Conservation (phyloP, 2,329 filamentous ascomycete species). For the Byssothecium circinans region DNA sequence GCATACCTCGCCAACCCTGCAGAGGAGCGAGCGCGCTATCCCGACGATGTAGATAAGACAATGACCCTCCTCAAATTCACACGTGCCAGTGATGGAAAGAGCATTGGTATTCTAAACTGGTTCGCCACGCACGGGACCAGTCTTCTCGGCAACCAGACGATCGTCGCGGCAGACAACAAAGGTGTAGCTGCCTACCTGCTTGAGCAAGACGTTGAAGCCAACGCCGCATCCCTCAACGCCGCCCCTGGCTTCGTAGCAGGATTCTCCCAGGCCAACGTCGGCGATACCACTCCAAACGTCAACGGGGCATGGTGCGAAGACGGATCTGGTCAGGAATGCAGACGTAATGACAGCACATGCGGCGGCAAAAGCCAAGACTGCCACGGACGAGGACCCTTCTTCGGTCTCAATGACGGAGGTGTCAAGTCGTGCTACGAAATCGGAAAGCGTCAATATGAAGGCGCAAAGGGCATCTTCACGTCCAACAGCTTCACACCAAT, state of each 20-base stretch:
- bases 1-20: slow-evolving; percentile 85
- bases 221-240: slow-evolving; percentile 44
- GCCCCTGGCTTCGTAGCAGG: slow-evolving; percentile 79
- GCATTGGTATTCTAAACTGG: slow-evolving; percentile 83
- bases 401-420: slow-evolving; percentile 63
- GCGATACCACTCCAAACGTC: slow-evolving; percentile 87
- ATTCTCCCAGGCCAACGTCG: slow-evolving; percentile 89
- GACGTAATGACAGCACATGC: slow-evolving; percentile 82
- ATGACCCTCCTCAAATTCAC: slow-evolving; percentile 80
- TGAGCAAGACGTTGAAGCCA: slow-evolving; percentile 65
- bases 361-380: slow-evolving; percentile 70
- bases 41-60: slow-evolving; percentile 69
- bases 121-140: slow-evolving; percentile 92
- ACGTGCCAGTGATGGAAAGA: slow-evolving; percentile 72
- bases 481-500: slow-evolving; percentile 55
- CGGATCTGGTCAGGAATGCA: slow-evolving; percentile 67
- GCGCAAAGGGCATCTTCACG: slow-evolving; percentile 62
- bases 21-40: slow-evolving; percentile 71
- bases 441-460: slow-evolving; percentile 69
- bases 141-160: slow-evolving; percentile 86
- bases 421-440: slow-evolving; percentile 76
- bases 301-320: slow-evolving; percentile 89
- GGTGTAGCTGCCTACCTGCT: slow-evolving; percentile 86
- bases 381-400: slow-evolving; percentile 73
- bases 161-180: slow-evolving; percentile 94